A percentile compares a stretch with the other conserved stretches of the same genome.
These are phyloP conservation scores for Moesziomyces antarcticus DNA, from an alignment of 1,284 basidiomycete species.

Conservation along the genomic window DNA sequence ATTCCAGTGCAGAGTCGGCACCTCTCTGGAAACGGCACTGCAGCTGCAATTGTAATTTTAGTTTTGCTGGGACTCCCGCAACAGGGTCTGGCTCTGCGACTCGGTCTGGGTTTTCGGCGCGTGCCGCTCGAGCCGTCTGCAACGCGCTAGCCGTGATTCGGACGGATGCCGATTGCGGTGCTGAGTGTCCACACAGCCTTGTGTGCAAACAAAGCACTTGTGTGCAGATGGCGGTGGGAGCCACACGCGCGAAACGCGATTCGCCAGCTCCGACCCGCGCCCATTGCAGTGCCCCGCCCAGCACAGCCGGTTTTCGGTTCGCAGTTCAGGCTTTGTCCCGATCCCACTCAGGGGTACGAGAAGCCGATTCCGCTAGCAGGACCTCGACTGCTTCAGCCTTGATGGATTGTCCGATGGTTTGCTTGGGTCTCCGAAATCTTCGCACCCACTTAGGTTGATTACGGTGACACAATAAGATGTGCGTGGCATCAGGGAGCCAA, in stretches of 20 bases:
- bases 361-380: background rate
- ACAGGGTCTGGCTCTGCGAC: background rate
- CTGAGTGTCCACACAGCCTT: background rate
- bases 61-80: background rate
- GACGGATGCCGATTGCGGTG: background rate
- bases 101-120: background rate
- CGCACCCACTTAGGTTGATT: too few relatives aligned
- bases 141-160: background rate
- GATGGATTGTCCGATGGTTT: too few relatives aligned
- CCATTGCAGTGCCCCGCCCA: too few relatives aligned
- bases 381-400: too few relatives aligned
- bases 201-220: too few relatives aligned
- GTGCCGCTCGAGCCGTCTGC: background rate
- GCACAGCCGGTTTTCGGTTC: background rate
- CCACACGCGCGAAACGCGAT: background rate
- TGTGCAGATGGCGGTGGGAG: too few relatives aligned
- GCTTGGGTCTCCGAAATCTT: too few relatives aligned
- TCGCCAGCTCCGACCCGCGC: background rate
- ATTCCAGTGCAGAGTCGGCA: background rate
- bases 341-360: background rate
- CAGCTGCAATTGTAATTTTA: background rate
- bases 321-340: background rate
- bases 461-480: too few relatives aligned
- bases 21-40: too few relatives aligned
- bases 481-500: background rate